Percentiles rank a stretch among this genome's conserved stretches.
Evolutionary conservation across 345 rosid species (phyloP).

Genomic region (Fremontodendron californicum): DNA sequence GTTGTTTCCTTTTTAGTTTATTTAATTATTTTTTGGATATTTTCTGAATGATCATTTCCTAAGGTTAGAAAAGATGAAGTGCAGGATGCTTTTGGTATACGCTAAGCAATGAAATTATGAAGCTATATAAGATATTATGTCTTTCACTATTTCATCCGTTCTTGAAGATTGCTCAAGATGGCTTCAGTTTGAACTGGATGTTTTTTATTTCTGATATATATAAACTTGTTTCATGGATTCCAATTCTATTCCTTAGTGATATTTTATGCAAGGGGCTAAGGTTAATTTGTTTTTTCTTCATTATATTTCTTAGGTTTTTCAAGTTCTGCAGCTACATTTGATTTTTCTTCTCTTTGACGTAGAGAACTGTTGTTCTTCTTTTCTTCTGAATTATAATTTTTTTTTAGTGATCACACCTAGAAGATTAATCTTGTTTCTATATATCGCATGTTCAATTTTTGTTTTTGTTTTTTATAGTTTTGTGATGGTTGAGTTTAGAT

Average conservation of each 20-base stretch:
- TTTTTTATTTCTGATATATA: neutral
- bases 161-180: neutral
- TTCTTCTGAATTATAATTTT: neutral
- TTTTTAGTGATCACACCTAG: neutral
- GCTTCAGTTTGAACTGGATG: constrained; percentile 11
- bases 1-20: neutral
- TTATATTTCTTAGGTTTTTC: constrained; percentile 1
- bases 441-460: neutral
- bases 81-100: constrained; percentile 30
- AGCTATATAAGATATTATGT: neutral
- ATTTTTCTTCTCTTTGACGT: neutral
- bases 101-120: constrained; percentile 22
- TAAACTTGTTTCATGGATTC: neutral
- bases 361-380: neutral
- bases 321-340: neutral
- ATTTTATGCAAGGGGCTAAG: neutral
- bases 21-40: neutral
- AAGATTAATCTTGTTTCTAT: neutral
- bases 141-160: constrained; percentile 5
- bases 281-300: neutral
- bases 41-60: neutral
- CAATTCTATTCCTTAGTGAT: neutral
- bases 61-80: neutral
- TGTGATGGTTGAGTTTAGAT: neutral
- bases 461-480: neutral